Base-by-base conservation (phyloP, 169 alveolate genomes). In the Condylostoma magnum region DNA sequence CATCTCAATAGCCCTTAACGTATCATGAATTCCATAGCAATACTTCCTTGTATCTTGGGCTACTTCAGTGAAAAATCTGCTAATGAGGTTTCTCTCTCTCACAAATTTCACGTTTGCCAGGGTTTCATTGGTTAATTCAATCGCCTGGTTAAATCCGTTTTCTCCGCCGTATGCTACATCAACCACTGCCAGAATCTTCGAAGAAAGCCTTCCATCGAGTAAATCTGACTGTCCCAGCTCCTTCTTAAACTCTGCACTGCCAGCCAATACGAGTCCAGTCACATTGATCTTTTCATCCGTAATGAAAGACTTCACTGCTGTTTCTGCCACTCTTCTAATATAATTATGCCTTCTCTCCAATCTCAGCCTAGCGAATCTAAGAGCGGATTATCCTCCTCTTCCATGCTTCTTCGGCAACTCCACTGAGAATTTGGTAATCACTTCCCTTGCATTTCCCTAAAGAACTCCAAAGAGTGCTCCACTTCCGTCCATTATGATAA, bases 81-180 rank as follows among this genome's bases (percentile, higher is more conserved):
- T 86, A 38, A 97, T 91, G 4, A 96, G 67, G 56, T 95, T 93
- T 77, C 91, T 94, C 79, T 90, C 97, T 63, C 86, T 90, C 47
- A 92, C 91, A 60, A 89, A 89, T 76, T 92, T 92, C 25, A 92
- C 97, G 69, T 90, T 91, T 37, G 92, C 80, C 31, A 97, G 86
- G 31, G 99, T 95, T 79, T 96, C 99, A 36, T 96, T 85, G 44
- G 99, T 85, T 47, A 96, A 90, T 71, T 97, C 97, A 66, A 97
- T 97, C 43, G 99, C 99, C 83, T 98, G 98, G 69, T 96, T 97
- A 71, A 98, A 95, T 4, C 99, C 99, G 80, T 97, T 95, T 83
- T 97, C 99, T 6, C 99, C 99, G 6, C 99, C 99, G 78, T 98
- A 98, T 30, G 90, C 72, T 22, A 98, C 98, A 82, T 98, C 99